Conservation (phyloP, 495 filamentous ascomycete species). For the Filosporella fistucella region DNA sequence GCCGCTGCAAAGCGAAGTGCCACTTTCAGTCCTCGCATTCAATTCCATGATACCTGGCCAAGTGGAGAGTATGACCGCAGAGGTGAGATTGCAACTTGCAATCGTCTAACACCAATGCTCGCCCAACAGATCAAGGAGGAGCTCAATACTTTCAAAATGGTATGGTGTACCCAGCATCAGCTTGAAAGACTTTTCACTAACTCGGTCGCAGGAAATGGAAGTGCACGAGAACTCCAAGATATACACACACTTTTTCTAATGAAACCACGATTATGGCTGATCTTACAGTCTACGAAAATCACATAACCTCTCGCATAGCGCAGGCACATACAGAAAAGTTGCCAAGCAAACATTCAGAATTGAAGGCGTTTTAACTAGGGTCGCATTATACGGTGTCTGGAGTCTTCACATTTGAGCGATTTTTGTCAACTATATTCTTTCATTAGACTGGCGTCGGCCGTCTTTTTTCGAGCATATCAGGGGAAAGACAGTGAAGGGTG, state of each 20-base stretch:
- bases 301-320: conserved; percentile 14
- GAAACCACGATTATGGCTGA: conserved; percentile 23
- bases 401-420: conserved; percentile 27
- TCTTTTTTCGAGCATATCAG: conserved; percentile 17
- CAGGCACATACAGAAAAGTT: conserved; percentile 19
- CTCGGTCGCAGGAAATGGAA: conserved; percentile 85
- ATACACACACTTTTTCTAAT: conserved; percentile 98
- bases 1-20: conserved; percentile 71
- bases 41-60: conserved; percentile 96
- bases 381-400: conserved; percentile 26
- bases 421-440: conserved; percentile 25
- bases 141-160: conserved; percentile 99
- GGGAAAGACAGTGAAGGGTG: conserved; percentile 3
- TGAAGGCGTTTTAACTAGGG: conserved; percentile 27
- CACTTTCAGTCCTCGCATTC: conserved; percentile 86
- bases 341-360: conserved; percentile 30
- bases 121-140: conserved; percentile 99
- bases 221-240: conserved; percentile 98
- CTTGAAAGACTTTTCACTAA: conserved; percentile 23
- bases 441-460: conserved; percentile 21
- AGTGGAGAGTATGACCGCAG: conserved; percentile 93
- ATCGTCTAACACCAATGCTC: conserved; percentile 92
- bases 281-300: conserved; percentile 14
- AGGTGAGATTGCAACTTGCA: conserved; percentile 96
- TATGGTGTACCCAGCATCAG: conserved; percentile 35